Percentiles rank a stretch among this genome's conserved stretches.
Conservation (phyloP, 1,284 basidiomycete species). For the Veloboletus limbatus region DNA sequence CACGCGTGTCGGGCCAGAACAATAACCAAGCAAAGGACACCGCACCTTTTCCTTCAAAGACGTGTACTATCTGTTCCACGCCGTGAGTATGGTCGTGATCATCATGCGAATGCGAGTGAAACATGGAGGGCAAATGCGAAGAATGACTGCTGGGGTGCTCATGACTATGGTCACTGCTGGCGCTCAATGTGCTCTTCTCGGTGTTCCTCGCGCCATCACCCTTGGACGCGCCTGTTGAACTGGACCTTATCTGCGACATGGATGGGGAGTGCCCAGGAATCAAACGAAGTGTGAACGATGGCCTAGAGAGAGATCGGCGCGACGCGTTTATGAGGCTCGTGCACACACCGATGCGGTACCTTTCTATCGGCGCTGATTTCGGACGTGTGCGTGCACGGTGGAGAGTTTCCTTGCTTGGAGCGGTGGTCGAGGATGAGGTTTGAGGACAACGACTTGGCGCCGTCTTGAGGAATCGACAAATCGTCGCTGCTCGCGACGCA, state of each 20-base stretch:
- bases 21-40: constrained; percentile 7
- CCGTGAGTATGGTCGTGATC: constrained; percentile 66
- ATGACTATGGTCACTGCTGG: constrained; percentile 14
- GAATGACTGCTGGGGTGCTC: constrained; percentile 30
- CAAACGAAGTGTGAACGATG: background rate
- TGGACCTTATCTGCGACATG: constrained; percentile 37
- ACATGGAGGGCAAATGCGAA: constrained; percentile 52
- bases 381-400: background rate
- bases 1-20: constrained; percentile 7
- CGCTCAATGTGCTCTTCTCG: background rate
- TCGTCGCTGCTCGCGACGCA: constrained; percentile 9
- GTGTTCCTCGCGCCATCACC: background rate
- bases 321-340: constrained; percentile 3
- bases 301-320: too few relatives aligned
- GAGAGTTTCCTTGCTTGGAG: background rate
- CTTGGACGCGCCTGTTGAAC: constrained; percentile 32
- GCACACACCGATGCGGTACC: constrained; percentile 9
- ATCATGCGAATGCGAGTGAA: constrained; percentile 67
- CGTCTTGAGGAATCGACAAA: constrained; percentile 8
- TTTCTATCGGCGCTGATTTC: constrained; percentile 10
- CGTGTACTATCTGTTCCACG: constrained; percentile 71
- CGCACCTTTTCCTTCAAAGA: constrained; percentile 64
- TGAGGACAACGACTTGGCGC: constrained; percentile 1
- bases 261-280: background rate
- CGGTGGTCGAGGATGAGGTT: background rate